phyloP scores from a whole-genome alignment of 163 green algal species.

The Scenedesmus sp. region DNA sequence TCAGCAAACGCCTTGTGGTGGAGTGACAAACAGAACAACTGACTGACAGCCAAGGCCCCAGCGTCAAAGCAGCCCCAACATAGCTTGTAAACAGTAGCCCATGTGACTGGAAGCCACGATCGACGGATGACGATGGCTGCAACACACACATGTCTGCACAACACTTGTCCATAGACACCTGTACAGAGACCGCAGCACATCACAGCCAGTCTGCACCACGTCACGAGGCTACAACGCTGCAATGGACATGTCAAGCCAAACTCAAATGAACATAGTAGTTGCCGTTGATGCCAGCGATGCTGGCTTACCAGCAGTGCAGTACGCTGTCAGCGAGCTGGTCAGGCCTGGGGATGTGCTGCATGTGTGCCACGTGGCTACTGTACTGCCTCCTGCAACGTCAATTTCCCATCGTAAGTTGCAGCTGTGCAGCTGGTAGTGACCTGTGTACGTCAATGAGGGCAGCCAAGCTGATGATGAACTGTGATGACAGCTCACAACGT shows the following conservation, averaged over 20 bases:
- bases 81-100: background rate
- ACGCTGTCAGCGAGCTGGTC: background rate
- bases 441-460: background rate
- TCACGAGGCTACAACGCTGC: background rate
- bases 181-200: background rate
- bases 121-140: background rate
- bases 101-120: background rate
- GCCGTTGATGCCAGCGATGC: background rate
- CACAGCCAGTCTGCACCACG: background rate
- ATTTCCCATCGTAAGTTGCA: background rate
- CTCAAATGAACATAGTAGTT: background rate
- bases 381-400: background rate
- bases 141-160: background rate
- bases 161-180: background rate
- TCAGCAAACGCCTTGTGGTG: background rate
- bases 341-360: constrained; percentile 3
- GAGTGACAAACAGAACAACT: constrained; percentile 20
- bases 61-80: background rate
- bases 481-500: background rate
- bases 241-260: background rate
- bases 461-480: background rate
- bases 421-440: background rate
- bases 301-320: background rate
- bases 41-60: background rate
- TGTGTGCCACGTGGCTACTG: background rate